A percentile compares a stretch with the other conserved stretches of the same genome.
Evolutionary conservation across 352 stramenopile genomes (phyloP).

Genomic region (Globisporangium carolinianum): DNA sequence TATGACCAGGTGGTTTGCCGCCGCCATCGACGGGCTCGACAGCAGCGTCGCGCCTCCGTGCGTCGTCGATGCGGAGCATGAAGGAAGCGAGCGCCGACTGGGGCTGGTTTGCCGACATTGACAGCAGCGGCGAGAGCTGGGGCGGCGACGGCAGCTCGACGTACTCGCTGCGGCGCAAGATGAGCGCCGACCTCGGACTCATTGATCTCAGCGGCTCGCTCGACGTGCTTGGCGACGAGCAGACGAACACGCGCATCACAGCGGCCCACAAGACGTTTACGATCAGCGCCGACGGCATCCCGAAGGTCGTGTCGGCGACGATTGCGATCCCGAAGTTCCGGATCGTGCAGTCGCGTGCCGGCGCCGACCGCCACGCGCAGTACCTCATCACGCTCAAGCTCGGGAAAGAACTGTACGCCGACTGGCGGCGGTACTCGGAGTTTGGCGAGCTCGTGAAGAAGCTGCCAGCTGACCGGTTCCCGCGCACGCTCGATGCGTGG

Average conservation of each 20-base stretch:
- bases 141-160: conserved; percentile 58
- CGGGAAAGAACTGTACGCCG: conserved; percentile 79
- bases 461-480: conserved; percentile 47
- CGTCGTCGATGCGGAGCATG: conserved; percentile 17
- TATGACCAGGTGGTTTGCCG: conserved; percentile 31
- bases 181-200: conserved; percentile 69
- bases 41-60: conserved; percentile 17
- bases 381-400: conserved; percentile 87
- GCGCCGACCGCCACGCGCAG: conserved; percentile 76
- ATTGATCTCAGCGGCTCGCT: conserved; percentile 51
- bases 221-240: conserved; percentile 77
- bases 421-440: conserved; percentile 86
- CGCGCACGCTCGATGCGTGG: conserved; percentile 65
- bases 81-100: conserved; percentile 81
- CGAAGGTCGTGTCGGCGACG: conserved; percentile 70
- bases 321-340: conserved; percentile 85
- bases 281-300: conserved; percentile 62
- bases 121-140: conserved; percentile 82
- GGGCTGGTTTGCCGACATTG: conserved; percentile 86
- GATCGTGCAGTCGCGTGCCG: conserved; percentile 79
- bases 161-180: conserved; percentile 49
- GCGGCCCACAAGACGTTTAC: conserved; percentile 85
- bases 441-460: conserved; percentile 84
- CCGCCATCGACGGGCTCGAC: conserved; percentile 45
- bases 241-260: conserved; percentile 77